Conservation (phyloP, 2,329 filamentous ascomycete genomes). For the Epichloe coenophiala region DNA sequence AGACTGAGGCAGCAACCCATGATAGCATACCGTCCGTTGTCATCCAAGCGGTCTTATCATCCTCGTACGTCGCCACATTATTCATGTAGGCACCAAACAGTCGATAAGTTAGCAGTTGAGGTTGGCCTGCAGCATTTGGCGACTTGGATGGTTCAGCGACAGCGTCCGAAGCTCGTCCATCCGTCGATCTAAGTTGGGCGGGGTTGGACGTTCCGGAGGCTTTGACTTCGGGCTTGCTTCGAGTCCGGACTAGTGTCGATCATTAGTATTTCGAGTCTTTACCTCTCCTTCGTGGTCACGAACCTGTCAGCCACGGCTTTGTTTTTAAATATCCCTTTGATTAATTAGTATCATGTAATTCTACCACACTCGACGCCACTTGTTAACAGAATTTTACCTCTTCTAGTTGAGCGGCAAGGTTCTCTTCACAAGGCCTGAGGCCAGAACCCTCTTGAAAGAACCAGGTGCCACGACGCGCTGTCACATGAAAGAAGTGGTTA, state of each 20-base stretch:
- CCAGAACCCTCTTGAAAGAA: slow-evolving; percentile 78
- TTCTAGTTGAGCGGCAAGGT: slow-evolving; percentile 79
- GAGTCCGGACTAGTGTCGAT: slow-evolving; percentile 10
- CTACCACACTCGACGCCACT: background rate
- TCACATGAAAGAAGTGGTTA: slow-evolving; percentile 4
- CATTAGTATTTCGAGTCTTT: background rate
- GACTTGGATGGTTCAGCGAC: background rate
- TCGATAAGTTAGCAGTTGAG: slow-evolving; percentile 55
- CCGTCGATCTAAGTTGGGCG: background rate
- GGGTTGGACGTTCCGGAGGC: slow-evolving; percentile 16
- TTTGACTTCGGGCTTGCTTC: slow-evolving; percentile 23
- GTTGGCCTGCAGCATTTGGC: background rate
- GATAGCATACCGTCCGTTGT: slow-evolving; percentile 80
- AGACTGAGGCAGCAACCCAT: slow-evolving; percentile 78
- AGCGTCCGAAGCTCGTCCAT: background rate
- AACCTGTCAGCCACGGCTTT: slow-evolving; percentile 58
- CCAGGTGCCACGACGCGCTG: slow-evolving; percentile 68
- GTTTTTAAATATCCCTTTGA: slow-evolving; percentile 67
- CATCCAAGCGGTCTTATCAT: slow-evolving; percentile 69
- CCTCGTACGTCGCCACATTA: slow-evolving; percentile 78
- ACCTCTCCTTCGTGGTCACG: background rate
- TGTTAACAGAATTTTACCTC: slow-evolving; percentile 32
- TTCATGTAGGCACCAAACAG: slow-evolving; percentile 91
- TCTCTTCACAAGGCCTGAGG: slow-evolving; percentile 78
- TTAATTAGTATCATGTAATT: background rate